phyloP scores from a whole-genome alignment of 2,329 filamentous ascomycete genomes.

The Cladophialophora carrionii region DNA sequence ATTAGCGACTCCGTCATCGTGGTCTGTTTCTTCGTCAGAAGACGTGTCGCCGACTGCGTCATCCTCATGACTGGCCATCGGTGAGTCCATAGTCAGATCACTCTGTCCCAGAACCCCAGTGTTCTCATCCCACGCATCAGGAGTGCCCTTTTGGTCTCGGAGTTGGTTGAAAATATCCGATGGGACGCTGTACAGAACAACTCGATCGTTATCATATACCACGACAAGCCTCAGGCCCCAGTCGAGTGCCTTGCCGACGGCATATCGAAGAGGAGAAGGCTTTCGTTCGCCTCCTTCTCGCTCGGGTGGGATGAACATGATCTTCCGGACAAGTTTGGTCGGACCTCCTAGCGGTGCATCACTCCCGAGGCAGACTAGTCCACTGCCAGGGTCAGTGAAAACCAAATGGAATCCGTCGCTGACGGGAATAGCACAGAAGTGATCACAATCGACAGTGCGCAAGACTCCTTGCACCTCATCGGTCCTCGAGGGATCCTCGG shows the following conservation, averaged over 20 bases:
- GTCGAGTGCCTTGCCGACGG: constrained; percentile 59
- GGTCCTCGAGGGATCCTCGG: constrained; percentile 2
- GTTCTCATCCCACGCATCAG: constrained; percentile 35
- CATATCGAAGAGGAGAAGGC: constrained; percentile 58
- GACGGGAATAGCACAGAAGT: constrained; percentile 66
- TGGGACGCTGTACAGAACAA: constrained; percentile 66
- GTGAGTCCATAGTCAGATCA: constrained; percentile 35
- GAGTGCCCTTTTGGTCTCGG: constrained; percentile 17
- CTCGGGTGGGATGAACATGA: constrained; percentile 56
- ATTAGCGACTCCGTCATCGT: neutral
- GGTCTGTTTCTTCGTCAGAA: neutral
- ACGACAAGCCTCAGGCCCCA: constrained; percentile 64
- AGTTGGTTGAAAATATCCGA: constrained; percentile 55
- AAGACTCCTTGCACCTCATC: constrained; percentile 42
- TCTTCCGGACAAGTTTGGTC: constrained; percentile 62
- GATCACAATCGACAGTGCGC: constrained; percentile 57
- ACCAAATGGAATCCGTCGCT: constrained; percentile 68
- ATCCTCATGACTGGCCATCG: constrained; percentile 22
- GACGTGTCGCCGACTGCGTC: neutral
- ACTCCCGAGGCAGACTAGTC: constrained; percentile 62
- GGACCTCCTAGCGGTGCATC: constrained; percentile 63
- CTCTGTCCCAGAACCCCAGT: constrained; percentile 35
- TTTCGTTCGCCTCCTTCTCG: constrained; percentile 33
- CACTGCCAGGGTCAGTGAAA: constrained; percentile 64
- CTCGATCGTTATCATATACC: constrained; percentile 54